These are phyloP conservation scores for Hymenochaete sp. DNA, from an alignment of 1,284 basidiomycete genomes.

Conservation along the genomic window DNA sequence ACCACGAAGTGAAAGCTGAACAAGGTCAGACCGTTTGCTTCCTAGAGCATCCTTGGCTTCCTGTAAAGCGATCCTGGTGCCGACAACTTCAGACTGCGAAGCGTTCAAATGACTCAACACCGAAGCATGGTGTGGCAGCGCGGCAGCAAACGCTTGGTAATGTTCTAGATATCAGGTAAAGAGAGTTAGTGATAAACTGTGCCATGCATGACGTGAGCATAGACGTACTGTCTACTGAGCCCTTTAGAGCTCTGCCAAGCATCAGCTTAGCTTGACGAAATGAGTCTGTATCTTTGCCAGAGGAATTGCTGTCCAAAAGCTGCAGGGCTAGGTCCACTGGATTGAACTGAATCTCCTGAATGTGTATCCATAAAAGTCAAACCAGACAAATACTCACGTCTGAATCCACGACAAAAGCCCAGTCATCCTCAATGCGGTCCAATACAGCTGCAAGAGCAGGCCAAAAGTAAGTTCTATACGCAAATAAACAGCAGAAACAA, in stretches of 20 bases:
- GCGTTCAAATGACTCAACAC: slow-evolving; percentile 62
- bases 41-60: slow-evolving; percentile 75
- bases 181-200: slow-evolving; percentile 5
- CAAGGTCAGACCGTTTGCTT: slow-evolving; percentile 74
- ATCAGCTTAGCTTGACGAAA: slow-evolving; percentile 68
- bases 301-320: slow-evolving; percentile 66
- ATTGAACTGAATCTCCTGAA: slow-evolving; percentile 59
- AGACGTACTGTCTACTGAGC: slow-evolving; percentile 72
- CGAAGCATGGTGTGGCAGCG: slow-evolving; percentile 79
- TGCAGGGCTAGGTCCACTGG: slow-evolving; percentile 85
- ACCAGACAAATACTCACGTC: slow-evolving; percentile 47
- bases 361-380: slow-evolving; percentile 6
- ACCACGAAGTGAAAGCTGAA: slow-evolving; percentile 77
- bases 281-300: slow-evolving; percentile 63
- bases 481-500: slow-evolving; percentile 22
- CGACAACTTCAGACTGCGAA: slow-evolving; percentile 65
- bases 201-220: slow-evolving; percentile 4
- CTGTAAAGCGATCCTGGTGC: slow-evolving; percentile 63
- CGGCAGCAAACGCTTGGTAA: slow-evolving; percentile 87
- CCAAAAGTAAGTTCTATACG: neutral
- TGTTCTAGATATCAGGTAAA: slow-evolving; percentile 64
- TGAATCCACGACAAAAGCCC: slow-evolving; percentile 81
- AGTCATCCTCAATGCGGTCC: slow-evolving; percentile 79
- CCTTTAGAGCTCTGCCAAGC: slow-evolving; percentile 70
- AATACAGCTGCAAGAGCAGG: slow-evolving; percentile 56